These are phyloP conservation scores for Candida neerlandica DNA, from an alignment of 1,139 yeast species.

Conservation along the genomic window DNA sequence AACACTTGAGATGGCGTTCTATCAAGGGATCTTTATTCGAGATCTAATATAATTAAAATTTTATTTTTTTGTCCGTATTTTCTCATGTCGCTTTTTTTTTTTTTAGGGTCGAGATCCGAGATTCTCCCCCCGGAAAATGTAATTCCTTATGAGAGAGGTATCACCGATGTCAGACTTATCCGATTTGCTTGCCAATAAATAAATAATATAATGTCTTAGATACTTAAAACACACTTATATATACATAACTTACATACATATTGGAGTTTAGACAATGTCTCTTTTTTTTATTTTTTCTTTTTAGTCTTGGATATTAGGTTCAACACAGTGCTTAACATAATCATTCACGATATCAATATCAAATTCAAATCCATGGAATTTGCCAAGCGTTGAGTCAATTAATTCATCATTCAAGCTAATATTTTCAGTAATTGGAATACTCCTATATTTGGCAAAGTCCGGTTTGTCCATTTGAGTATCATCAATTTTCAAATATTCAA, in stretches of 20 bases:
- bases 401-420: slow-evolving; percentile 25
- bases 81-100: not conserved
- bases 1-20: not conserved
- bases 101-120: not conserved
- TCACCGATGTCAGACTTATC: too few relatives aligned
- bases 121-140: too few relatives aligned
- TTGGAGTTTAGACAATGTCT: too few relatives aligned
- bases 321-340: slow-evolving; percentile 29
- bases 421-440: slow-evolving; percentile 21
- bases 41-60: not conserved
- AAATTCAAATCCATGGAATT: slow-evolving; percentile 27
- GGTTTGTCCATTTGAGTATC: slow-evolving; percentile 8
- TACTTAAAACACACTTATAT: not conserved
- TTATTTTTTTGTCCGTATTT: not conserved
- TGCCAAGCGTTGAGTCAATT: slow-evolving; percentile 19
- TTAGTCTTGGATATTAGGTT: slow-evolving; percentile 18
- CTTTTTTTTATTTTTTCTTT: too few relatives aligned
- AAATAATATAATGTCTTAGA: not conserved
- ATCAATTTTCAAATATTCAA: slow-evolving; percentile 23
- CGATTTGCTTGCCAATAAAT: too few relatives aligned
- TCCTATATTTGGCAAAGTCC: not conserved
- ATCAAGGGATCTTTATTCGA: not conserved
- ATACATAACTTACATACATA: not conserved
- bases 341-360: slow-evolving; percentile 24
- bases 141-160: too few relatives aligned